Evolutionary conservation across 192 early-diverging fungal genomes (phyloP), one percentile per base, ranked within the genome.

Genomic region (Coemansia asiatica): DNA sequence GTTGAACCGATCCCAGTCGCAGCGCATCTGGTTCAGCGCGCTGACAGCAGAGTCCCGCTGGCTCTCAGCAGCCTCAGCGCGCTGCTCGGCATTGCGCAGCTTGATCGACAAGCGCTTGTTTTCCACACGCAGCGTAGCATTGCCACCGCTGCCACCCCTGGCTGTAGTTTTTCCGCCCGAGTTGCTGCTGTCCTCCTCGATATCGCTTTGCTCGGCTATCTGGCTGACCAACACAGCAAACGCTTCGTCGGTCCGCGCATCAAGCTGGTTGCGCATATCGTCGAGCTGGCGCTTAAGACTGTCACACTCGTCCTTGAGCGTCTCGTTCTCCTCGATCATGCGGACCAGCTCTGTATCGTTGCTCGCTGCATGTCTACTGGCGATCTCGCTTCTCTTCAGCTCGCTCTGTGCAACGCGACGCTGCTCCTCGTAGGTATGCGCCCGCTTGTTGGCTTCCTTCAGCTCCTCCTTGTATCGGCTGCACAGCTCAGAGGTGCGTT

Each of bases 231-330:
- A 50, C 6, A 56, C 74, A 2, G 68, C 63, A 50, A 79, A 31
- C 15, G 68, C 54, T 1, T 62, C 63, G 49, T 67, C 64, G 44
- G 61, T 64, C 38, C 59, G 60, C 26, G 63, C n/a, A 16, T 53
- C 63, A 10, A 58, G 22, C 60, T 77, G 60, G 13, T 27, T 28
- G 31, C 46, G 63, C 21, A 60, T 66, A 12, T 69, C 63, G 44
- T 59, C 66, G 7, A 81, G 44, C 50, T 69, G 67, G 40, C 68
- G 68, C 63, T 35, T 48, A 55, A 75, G 72, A 7, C 66, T 19
- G 9, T 72, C 69, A 63, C 69, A 66, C 51, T 71, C 59, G 50
- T 81, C 73, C 66, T 56, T 56, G 22, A 81, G 68, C 29, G 66
- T 25, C 31, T 75, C 72, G 66, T 72, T 81, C 27, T 75, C 72